These are phyloP conservation scores for Triticum dicoccoides DNA, from an alignment of 176 grass and related monocot species.

Conservation along the genomic window DNA sequence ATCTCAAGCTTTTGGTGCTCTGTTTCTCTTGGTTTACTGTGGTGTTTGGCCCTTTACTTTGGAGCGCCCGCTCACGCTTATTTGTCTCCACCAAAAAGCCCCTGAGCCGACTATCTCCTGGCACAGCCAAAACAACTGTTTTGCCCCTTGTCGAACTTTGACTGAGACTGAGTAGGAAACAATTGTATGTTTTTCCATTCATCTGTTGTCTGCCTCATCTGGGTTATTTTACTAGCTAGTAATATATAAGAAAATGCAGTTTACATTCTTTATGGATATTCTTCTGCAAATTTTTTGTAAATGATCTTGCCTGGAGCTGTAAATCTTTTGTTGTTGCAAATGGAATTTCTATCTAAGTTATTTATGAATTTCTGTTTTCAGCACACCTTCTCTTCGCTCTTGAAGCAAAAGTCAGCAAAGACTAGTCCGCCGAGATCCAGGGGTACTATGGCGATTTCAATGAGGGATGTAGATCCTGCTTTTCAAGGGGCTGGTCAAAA, in stretches of 20 bases:
- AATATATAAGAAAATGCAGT: not conserved
- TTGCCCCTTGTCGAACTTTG: too few species aligned
- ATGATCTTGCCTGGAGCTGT: not conserved
- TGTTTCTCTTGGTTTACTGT: not conserved
- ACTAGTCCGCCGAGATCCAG: constrained; percentile 49
- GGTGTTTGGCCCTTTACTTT: too few species aligned
- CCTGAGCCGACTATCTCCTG: too few species aligned
- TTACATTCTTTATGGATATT: not conserved
- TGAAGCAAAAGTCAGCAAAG: constrained; percentile 72
- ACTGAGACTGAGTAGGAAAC: not conserved
- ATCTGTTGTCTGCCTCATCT: constrained; percentile 2
- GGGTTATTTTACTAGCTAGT: not conserved
- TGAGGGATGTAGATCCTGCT: constrained; percentile 82
- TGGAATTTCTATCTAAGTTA: not conserved
- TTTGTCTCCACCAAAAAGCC: too few species aligned
- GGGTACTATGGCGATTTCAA: constrained; percentile 77
- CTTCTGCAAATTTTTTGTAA: constrained; percentile 5
- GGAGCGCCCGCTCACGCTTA: too few species aligned
- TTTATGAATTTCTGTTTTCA: constrained; percentile 36
- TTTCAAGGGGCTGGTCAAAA: constrained; percentile 92
- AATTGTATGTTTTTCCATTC: not conserved
- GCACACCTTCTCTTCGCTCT: constrained; percentile 70
- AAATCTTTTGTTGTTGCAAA: constrained; percentile 5
- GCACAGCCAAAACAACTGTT: too few species aligned
- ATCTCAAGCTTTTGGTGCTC: not conserved